Evolutionary conservation across 371 early-diverging fungal species (phyloP).

Genomic region (Circinella minor): DNA sequence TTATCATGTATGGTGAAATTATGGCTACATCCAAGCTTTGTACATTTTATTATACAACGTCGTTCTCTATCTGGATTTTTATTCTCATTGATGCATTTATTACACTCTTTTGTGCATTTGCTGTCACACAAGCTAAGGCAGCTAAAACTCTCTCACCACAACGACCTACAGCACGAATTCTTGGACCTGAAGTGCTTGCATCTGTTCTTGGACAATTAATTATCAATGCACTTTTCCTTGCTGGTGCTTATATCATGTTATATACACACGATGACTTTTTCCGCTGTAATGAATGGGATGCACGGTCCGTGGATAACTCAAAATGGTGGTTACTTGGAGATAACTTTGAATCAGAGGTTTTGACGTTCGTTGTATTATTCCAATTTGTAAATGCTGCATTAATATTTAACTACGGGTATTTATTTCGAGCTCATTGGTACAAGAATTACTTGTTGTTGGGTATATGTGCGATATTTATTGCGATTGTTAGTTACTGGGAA

Average conservation of each 20-base stretch:
- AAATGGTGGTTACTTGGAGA: conserved; percentile 85
- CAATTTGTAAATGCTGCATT: conserved; percentile 69
- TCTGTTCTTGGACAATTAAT: conserved; percentile 69
- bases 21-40: conserved; percentile 72
- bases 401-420: conserved; percentile 70
- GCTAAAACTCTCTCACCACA: conserved; percentile 56
- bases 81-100: conserved; percentile 76
- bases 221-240: conserved; percentile 70
- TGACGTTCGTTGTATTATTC: conserved; percentile 64
- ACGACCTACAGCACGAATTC: conserved; percentile 74
- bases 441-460: conserved; percentile 66
- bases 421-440: conserved; percentile 65
- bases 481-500: conserved; percentile 54
- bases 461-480: conserved; percentile 57
- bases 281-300: conserved; percentile 78
- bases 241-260: conserved; percentile 30
- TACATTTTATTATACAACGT: conserved; percentile 73
- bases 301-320: conserved; percentile 60
- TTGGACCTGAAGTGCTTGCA: conserved; percentile 68
- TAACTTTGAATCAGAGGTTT: conserved; percentile 73
- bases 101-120: conserved; percentile 65
- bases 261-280: conserved; percentile 57
- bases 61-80: conserved; percentile 72
- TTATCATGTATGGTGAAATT: conserved; percentile 79
- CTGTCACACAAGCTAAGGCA: conserved; percentile 71